Evolutionary conservation across 108 stramenopile genomes (phyloP).

Genomic region (Cyclotella cryptica): DNA sequence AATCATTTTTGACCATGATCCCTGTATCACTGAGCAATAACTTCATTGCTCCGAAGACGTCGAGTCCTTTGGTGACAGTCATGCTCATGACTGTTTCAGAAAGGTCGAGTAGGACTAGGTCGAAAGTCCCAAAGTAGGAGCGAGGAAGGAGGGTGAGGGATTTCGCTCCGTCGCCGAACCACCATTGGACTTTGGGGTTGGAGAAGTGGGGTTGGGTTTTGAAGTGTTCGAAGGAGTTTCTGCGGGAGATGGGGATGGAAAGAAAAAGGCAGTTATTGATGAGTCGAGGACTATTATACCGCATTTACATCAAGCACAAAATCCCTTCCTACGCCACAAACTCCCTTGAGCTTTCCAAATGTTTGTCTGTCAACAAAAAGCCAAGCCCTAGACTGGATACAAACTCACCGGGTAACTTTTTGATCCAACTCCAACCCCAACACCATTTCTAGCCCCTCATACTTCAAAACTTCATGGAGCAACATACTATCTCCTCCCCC

Average conservation of each 20-base stretch:
- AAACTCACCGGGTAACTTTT: slow-evolving; percentile 43
- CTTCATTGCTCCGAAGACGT: slow-evolving; percentile 61
- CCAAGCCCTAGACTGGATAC: neutral
- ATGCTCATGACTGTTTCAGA: slow-evolving; percentile 65
- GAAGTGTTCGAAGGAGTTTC: slow-evolving; percentile 62
- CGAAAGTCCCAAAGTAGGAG: slow-evolving; percentile 66
- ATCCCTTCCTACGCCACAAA: neutral
- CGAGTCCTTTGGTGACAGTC: slow-evolving; percentile 61
- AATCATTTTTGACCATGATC: slow-evolving; percentile 68
- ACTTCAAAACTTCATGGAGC: slow-evolving; percentile 75
- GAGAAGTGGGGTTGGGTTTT: slow-evolving; percentile 68
- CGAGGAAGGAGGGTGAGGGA: slow-evolving; percentile 57
- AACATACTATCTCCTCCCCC: slow-evolving; percentile 71
- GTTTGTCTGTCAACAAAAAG: neutral
- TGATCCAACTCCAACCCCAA: slow-evolving; percentile 73
- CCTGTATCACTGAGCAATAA: slow-evolving; percentile 57
- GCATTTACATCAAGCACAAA: too few species aligned
- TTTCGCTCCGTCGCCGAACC: slow-evolving; percentile 77
- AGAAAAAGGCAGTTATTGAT: neutral
- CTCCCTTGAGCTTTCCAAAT: neutral
- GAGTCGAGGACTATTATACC: too few species aligned
- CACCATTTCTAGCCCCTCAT: slow-evolving; percentile 57
- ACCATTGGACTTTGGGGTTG: slow-evolving; percentile 71
- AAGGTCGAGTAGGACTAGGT: slow-evolving; percentile 72
- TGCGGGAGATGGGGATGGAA: neutral